Conservation (phyloP, 1,284 basidiomycete species). For the Sutorius eximius region DNA sequence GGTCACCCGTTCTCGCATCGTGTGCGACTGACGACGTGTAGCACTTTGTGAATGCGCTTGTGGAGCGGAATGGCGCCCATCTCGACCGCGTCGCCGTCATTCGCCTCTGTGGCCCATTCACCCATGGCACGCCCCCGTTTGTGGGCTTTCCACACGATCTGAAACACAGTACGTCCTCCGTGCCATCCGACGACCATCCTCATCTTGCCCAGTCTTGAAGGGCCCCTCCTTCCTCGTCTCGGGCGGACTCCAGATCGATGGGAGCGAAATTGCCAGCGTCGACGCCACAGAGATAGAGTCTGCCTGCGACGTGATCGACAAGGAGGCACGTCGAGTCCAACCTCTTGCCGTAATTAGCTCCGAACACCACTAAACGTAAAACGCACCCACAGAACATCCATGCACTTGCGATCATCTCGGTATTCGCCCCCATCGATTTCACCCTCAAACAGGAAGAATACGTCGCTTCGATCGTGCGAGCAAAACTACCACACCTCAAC, state of each 20-base stretch:
- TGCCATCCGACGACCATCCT: not conserved
- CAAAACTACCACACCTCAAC: conserved; percentile 42
- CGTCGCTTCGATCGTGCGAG: conserved; percentile 44
- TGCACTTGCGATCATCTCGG: conserved; percentile 49
- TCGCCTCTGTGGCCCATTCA: conserved; percentile 50
- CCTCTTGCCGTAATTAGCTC: not conserved
- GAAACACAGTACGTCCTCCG: conserved; percentile 25
- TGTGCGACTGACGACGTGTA: conserved; percentile 1
- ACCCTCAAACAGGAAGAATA: conserved; percentile 46
- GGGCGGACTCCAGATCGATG: conserved; percentile 56
- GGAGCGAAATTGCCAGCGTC: conserved; percentile 44
- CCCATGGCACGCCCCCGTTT: conserved; percentile 40
- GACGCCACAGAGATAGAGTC: conserved; percentile 42
- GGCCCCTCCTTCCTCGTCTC: conserved; percentile 39
- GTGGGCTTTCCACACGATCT: conserved; percentile 40
- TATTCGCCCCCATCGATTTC: conserved; percentile 51
- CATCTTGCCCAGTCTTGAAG: conserved; percentile 34
- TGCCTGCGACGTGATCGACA: conserved; percentile 28
- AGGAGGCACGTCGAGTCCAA: conserved; percentile 19
- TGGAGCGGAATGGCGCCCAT: conserved; percentile 47
- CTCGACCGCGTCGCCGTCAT: conserved; percentile 54
- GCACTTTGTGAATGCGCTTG: conserved; percentile 55
- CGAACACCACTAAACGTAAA: conserved; percentile 2
- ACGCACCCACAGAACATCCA: conserved; percentile 37
- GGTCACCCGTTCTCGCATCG: not conserved